phyloP scores from a whole-genome alignment of 768 basidiomycete genomes.

The Mrakia frigida region DNA sequence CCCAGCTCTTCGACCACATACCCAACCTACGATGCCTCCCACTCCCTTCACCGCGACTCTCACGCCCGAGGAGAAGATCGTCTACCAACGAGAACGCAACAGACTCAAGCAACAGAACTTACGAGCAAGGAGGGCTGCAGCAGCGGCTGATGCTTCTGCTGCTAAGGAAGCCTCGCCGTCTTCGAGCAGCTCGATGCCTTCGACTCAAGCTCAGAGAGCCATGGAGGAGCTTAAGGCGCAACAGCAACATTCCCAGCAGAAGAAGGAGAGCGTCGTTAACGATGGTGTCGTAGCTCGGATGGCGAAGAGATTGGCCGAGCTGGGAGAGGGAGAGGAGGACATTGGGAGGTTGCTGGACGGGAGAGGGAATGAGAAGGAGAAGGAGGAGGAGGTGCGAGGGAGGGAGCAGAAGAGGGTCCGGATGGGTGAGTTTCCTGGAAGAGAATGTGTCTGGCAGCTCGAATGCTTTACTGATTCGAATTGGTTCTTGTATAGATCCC shows the following conservation, averaged over 20 bases:
- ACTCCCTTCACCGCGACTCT: neutral
- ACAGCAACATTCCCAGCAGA: neutral
- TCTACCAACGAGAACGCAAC: neutral
- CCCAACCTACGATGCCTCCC: constrained; percentile 1
- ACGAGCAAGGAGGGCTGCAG: neutral
- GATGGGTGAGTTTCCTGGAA: neutral
- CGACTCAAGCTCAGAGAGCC: neutral
- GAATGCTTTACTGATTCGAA: neutral
- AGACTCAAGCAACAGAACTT: neutral
- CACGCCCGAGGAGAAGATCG: neutral
- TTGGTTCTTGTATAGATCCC: neutral
- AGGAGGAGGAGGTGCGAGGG: neutral
- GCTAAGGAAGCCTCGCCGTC: neutral
- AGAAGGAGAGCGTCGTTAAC: neutral
- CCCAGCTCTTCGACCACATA: too few relatives aligned
- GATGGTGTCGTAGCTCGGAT: neutral
- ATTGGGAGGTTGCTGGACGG: neutral
- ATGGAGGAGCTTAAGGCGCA: neutral
- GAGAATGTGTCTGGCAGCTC: too few relatives aligned
- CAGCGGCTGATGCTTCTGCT: too few relatives aligned
- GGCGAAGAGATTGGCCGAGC: neutral
- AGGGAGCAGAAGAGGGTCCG: neutral
- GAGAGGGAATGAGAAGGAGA: neutral
- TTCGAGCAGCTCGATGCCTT: neutral
- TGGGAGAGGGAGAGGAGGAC: neutral